Evolutionary conservation across 257 asterid species (phyloP), one percentile per base, ranked within the genome.

Genomic region (Fraxinus pennsylvanica): DNA sequence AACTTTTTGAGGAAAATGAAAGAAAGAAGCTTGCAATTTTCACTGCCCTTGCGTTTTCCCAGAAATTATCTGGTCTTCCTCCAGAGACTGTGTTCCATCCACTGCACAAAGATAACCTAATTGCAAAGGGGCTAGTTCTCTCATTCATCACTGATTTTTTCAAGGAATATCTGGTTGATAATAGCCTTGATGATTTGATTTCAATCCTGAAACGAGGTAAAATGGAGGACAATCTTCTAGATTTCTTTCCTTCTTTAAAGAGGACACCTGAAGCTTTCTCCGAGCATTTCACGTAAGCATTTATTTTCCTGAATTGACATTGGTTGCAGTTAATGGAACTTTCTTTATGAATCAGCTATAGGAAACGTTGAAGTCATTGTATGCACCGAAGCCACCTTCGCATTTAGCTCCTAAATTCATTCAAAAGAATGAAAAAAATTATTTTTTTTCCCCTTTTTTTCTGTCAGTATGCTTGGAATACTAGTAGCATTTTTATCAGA

Each of bases 1-100:
- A 96, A 78, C 96, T 96, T 73, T 96, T 96, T 25, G 96, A 93
- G 81, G 96, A 93, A 79, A 92, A 93, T 89, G 99, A 96, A 85
- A 90, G 97, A 83, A 96, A 92, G 92, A 96, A 93, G 90, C 97
- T 96, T 77, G 98, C 99, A 10, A 93, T 96, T 66, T 96, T 96
- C 91, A 96, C 99, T 2, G 98, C 99, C 43, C 99, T 96, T 85
- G 98, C 99, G 59, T 96, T 96, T 81, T 93, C 99, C 45, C 99
- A 96, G 94, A 96, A 94, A 83, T 80, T 96, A 82, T 96, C 99
- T 54, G 98, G 99, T 74, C 98, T 96, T 36, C 98, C 96, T 33
- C 99, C 99, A 0, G 99, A 96, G 91, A 90, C 96, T 72, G 99
- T 96, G 47, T 87, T 96, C 86, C 99, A 96, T 76, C 99, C 99